Base-by-base conservation (phyloP, 2,329 filamentous ascomycete genomes). In the Tolypocladium tundrense region DNA sequence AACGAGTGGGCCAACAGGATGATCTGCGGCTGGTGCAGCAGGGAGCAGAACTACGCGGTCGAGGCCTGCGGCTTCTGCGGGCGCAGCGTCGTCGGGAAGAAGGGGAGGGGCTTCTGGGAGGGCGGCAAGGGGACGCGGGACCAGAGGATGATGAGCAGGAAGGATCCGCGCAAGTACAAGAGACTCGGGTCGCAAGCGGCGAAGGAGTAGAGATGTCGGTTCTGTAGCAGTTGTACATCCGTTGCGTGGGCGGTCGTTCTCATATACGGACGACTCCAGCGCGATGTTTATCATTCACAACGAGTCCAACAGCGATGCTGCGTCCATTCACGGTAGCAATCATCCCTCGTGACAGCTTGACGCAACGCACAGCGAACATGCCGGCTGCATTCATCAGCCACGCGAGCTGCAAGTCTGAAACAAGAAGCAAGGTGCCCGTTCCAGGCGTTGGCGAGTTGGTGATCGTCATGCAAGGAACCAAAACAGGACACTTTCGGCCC, bases 1-100 rank as follows among this genome's bases (percentile, higher is more conserved):
- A 86, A 89, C 62, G 90, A 94, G 73, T 90, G 90, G 79, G 90
- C 90, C 9, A 90, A 87, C 66, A 79, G 89, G 54, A 94, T 94
- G 88, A 84, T 93, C 41, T 93, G 88, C 69, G 88, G 88, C 8
- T 88, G 81, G 75, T 90, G 90, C 71, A 90, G 87, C 62, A 78
- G 90, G 55, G 90, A 95, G 75, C 89, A 93, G 73, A 85, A 85
- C 62, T 95, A 90, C 71, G 77, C 85, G 27, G 85, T 88, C 1
- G 88, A 92, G 67, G 85, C 87, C 60, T 95, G 90, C 70, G 79
- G 77, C 1, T 84, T 90, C 66, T 95, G 90, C 67, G 87, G 86
- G 54, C 77, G 85, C 40, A 82, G 79, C 54, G 80, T 94, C 14
- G 79, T 91, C 56, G 85, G 88, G 0, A 78, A 73, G 62, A 86